These are phyloP conservation scores for Xylaria sp. DNA, from an alignment of 2,329 filamentous ascomycete genomes.

Conservation along the genomic window DNA sequence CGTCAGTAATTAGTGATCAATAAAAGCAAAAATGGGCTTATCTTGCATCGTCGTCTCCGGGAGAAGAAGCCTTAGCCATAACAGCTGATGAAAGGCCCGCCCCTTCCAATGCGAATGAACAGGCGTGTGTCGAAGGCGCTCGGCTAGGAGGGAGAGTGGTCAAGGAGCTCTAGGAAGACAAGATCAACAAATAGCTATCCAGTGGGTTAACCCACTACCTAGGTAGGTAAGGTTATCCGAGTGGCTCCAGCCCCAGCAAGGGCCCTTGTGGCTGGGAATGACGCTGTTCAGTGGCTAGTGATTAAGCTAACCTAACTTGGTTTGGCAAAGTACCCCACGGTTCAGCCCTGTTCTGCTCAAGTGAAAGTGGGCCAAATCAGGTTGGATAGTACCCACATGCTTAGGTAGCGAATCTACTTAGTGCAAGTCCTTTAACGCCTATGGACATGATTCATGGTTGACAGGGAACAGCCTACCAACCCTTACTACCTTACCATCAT, in stretches of 20 bases:
- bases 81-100: constrained; percentile 23
- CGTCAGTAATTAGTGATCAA: constrained; percentile 6
- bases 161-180: neutral
- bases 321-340: constrained; percentile 6
- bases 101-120: constrained; percentile 8
- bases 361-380: constrained; percentile 4
- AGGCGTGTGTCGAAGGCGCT: neutral
- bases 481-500: neutral
- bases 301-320: neutral
- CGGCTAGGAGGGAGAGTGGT: neutral
- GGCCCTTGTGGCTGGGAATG: constrained; percentile 1
- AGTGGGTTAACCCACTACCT: neutral
- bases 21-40: neutral
- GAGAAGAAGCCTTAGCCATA: constrained; percentile 43
- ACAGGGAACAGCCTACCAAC: constrained; percentile 19
- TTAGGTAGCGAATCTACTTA: too few relatives aligned
- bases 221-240: neutral
- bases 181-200: neutral
- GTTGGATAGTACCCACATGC: neutral
- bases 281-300: constrained; percentile 28
- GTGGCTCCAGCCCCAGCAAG: neutral
- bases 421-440: neutral
- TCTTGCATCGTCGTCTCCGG: constrained; percentile 46
- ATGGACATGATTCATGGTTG: constrained; percentile 22
- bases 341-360: constrained; percentile 10